Conservation (phyloP, 768 basidiomycete genomes). For the Zangia roseola region DNA sequence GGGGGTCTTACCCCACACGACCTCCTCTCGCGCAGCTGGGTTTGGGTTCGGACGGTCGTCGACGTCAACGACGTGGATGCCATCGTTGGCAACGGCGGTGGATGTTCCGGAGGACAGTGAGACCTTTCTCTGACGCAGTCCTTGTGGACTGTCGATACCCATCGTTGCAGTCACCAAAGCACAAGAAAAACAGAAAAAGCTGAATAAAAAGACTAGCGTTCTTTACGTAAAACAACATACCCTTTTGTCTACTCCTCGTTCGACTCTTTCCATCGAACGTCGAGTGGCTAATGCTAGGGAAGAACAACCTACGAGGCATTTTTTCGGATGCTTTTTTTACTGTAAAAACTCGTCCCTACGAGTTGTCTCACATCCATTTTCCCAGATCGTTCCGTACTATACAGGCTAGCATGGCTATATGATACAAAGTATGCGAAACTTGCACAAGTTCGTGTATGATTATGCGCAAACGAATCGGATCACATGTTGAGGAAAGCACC, state of each 20-base stretch:
- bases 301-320: conserved; percentile 45
- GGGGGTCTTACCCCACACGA: conserved; percentile 89
- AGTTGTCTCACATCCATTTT: conserved; percentile 49
- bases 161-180: conserved; percentile 12
- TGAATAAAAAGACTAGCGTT: not conserved
- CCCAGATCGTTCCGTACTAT: conserved; percentile 5
- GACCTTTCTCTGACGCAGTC: conserved; percentile 25
- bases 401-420: conserved; percentile 1
- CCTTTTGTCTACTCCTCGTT: conserved; percentile 48
- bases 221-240: conserved; percentile 22
- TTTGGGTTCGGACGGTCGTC: not conserved
- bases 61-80: conserved; percentile 6
- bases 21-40: conserved; percentile 40
- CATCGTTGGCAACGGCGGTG: not conserved
- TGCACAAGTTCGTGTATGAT: not conserved
- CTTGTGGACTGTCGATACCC: conserved; percentile 16
- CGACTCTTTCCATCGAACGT: conserved; percentile 41
- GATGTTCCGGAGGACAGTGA: not conserved
- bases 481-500: not conserved
- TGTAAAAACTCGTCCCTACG: conserved; percentile 54
- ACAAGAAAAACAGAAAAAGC: not conserved
- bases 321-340: conserved; percentile 49
- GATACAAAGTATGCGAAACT: not conserved
- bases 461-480: not conserved
- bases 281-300: conserved; percentile 55